Base-by-base conservation (phyloP, 2,329 filamentous ascomycete species). In the Endothia cerciana region DNA sequence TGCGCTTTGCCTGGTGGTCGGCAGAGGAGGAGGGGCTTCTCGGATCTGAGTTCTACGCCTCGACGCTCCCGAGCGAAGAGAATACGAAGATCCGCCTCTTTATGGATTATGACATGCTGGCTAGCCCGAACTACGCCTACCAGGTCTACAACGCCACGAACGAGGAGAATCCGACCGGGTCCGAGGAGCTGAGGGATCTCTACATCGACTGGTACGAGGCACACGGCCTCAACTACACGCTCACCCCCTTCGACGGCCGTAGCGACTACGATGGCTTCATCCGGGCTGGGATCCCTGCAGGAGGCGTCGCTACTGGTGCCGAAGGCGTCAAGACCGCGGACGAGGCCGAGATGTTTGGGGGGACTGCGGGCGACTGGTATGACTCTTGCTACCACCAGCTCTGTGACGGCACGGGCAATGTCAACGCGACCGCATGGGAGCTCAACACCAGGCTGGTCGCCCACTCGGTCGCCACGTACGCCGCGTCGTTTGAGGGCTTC, bases 211-310 rank as follows among this genome's bases (percentile, higher is more conserved):
- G 86, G 83, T 93, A 90, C 78, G 77, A 82, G 67, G 77, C 80
- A 1, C 81, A 88, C 28, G 88, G 83, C 1, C 81, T 88, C 65
- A 88, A 88, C 76, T 89, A 88, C 74, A 90, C 87, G 0, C 87
- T 90, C 65, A 91, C 91, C 36, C 85, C 87, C 2, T 94, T 95
- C 70, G 89, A 93, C 71, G 91, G 91, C 7, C 88, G 91, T 66
- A 92, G 89, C 69, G 92, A 95, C 77, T 94, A 94, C 72, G 90
- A 89, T 60, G 89, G 87, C 1, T 94, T 94, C 79, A 89, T 93
- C 72, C 83, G 86, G 43, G 83, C 86, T 64, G 89, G 89, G 3
- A 92, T 94, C 51, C 89, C 91, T 0, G 87, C 87, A 0, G 91
- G 91, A 30, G 91, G 91, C 38, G 87, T 94, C 68, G 90, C 91